phyloP scores from a whole-genome alignment of 2,329 filamentous ascomycete species.

The Didymella glomerata region DNA sequence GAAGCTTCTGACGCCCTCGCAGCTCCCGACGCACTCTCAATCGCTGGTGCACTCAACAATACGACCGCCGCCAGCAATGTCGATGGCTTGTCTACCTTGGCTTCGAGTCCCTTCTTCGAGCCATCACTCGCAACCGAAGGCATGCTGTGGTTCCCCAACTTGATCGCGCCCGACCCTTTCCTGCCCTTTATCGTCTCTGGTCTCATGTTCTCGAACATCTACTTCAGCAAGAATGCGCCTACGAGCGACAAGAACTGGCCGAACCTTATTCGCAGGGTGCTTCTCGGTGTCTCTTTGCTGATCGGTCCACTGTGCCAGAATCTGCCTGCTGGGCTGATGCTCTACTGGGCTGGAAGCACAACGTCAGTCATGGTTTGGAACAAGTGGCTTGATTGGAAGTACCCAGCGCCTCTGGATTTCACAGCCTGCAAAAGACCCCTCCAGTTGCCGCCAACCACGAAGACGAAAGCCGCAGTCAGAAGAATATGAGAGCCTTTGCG shows the following conservation, averaged over 20 bases:
- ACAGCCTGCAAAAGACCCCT: constrained; percentile 42
- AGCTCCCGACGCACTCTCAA: neutral
- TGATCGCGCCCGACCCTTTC: constrained; percentile 62
- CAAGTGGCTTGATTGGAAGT: constrained; percentile 42
- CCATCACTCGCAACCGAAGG: constrained; percentile 64
- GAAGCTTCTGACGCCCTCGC: neutral
- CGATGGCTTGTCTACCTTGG: constrained; percentile 18
- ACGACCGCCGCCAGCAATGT: constrained; percentile 1
- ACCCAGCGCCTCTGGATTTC: constrained; percentile 37
- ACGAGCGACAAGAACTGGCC: constrained; percentile 27
- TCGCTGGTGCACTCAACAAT: neutral
- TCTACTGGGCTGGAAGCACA: constrained; percentile 53
- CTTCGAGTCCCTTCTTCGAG: constrained; percentile 51
- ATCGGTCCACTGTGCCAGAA: constrained; percentile 47
- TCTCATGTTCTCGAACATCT: constrained; percentile 60
- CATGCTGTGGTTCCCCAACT: constrained; percentile 68
- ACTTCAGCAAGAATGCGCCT: constrained; percentile 34
- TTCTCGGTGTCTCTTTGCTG: constrained; percentile 42
- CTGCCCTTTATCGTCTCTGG: constrained; percentile 60
- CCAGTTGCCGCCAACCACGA: constrained; percentile 29
- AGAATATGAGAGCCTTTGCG: neutral
- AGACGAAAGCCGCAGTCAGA: constrained; percentile 2
- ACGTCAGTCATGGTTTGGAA: constrained; percentile 47
- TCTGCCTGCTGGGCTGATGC: constrained; percentile 52
- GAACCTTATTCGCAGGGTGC: constrained; percentile 32